Conservation (phyloP, 1,284 basidiomycete species). For the Boletellus deceptivus region DNA sequence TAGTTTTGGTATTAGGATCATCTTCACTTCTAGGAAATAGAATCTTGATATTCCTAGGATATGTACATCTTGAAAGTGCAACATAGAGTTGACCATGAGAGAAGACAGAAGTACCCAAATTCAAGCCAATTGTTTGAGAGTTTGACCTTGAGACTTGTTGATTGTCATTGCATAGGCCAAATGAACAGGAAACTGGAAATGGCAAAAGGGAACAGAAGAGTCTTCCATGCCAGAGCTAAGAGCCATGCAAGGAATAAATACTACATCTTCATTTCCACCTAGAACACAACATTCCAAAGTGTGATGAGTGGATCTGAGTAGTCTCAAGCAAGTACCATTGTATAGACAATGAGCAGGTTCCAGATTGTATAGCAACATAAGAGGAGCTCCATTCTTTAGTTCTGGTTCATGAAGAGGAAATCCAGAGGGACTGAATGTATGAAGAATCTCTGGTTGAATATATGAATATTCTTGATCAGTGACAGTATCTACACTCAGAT, state of each 20-base stretch:
- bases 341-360: constrained; percentile 33
- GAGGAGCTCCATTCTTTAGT: constrained; percentile 35
- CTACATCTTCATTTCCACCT: constrained; percentile 23
- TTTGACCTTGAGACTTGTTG: constrained; percentile 41
- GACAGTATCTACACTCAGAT: constrained; percentile 4
- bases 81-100: constrained; percentile 17
- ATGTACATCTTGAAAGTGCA: constrained; percentile 4
- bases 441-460: constrained; percentile 23
- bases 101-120: constrained; percentile 4
- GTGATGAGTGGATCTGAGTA: constrained; percentile 14
- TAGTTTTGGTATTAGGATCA: neutral
- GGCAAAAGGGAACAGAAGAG: too few relatives aligned
- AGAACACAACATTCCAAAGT: constrained; percentile 27
- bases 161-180: constrained; percentile 10
- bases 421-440: constrained; percentile 19
- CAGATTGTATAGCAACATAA: constrained; percentile 40
- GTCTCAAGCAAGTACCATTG: constrained; percentile 35
- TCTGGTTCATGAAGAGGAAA: constrained; percentile 28
- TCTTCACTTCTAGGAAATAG: neutral
- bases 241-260: constrained; percentile 30
- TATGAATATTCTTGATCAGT: constrained; percentile 5
- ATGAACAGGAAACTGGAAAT: too few relatives aligned
- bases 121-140: neutral
- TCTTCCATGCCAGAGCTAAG: constrained; percentile 2
- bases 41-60: constrained; percentile 7